A percentile compares a stretch with the other conserved stretches of the same genome.
These are phyloP conservation scores for Metschnikowia lochheadii DNA, from an alignment of 805 yeast genomes.

Conservation along the genomic window DNA sequence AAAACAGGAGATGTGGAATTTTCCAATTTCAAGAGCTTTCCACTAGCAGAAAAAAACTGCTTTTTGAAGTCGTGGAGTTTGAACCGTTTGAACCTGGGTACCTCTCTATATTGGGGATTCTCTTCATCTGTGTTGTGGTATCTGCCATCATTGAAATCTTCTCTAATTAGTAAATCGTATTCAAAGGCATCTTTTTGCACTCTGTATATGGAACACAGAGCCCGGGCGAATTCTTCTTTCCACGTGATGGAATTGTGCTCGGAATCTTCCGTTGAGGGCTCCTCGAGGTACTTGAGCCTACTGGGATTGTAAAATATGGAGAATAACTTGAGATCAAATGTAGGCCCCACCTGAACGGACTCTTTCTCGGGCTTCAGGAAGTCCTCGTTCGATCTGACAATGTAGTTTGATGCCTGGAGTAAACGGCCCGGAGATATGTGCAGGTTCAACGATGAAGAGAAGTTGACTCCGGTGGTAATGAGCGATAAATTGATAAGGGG, in stretches of 20 bases:
- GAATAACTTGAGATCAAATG: slow-evolving; percentile 53
- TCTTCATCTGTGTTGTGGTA: slow-evolving; percentile 55
- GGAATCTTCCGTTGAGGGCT: neutral
- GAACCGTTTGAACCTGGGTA: slow-evolving; percentile 29
- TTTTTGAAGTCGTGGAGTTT: slow-evolving; percentile 43
- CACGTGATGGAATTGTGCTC: slow-evolving; percentile 45
- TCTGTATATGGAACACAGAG: slow-evolving; percentile 39
- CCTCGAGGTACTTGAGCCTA: slow-evolving; percentile 31
- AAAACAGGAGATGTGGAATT: slow-evolving; percentile 63
- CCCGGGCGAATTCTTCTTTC: slow-evolving; percentile 68
- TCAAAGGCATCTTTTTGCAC: slow-evolving; percentile 27
- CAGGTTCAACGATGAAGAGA: slow-evolving; percentile 46
- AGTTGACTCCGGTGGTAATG: slow-evolving; percentile 63
- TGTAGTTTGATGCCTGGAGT: slow-evolving; percentile 54
- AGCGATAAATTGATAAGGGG: slow-evolving; percentile 65
- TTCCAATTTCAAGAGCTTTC: slow-evolving; percentile 57
- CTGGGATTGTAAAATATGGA: slow-evolving; percentile 60
- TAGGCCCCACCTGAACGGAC: slow-evolving; percentile 50
- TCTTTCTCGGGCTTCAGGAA: neutral
- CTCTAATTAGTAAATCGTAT: slow-evolving; percentile 47
- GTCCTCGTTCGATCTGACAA: slow-evolving; percentile 38
- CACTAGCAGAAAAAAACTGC: slow-evolving; percentile 68
- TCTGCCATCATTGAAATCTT: slow-evolving; percentile 64
- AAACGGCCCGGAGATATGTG: slow-evolving; percentile 61
- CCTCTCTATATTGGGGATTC: slow-evolving; percentile 19